Evolutionary conservation across 1,284 basidiomycete genomes (phyloP).

Genomic region (Tylopilus orsonianus): DNA sequence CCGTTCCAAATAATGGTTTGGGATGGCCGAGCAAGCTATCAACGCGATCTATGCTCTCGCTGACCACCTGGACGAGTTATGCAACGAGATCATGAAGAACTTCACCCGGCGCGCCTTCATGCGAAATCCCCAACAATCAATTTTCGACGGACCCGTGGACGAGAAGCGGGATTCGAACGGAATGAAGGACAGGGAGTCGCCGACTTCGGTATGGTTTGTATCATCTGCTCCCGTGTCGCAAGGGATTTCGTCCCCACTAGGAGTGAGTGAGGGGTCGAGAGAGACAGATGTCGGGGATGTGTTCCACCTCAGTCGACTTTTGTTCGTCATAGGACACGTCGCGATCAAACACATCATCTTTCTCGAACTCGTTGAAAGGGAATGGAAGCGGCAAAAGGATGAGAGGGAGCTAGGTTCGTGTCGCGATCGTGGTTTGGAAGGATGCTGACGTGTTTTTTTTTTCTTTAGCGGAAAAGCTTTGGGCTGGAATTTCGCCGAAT

Average conservation of each 20-base stretch:
- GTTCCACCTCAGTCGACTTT: constrained; percentile 86
- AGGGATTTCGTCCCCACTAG: constrained; percentile 8
- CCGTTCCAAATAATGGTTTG: constrained; percentile 91
- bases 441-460: background rate
- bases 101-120: constrained; percentile 76
- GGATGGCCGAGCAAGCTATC: constrained; percentile 93
- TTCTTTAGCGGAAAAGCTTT: constrained; percentile 60
- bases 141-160: constrained; percentile 9
- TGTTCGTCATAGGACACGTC: constrained; percentile 95
- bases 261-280: constrained; percentile 18
- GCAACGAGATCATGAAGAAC: constrained; percentile 80
- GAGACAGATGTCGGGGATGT: constrained; percentile 70
- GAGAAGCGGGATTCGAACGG: constrained; percentile 43
- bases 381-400: constrained; percentile 96
- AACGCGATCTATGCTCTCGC: constrained; percentile 95
- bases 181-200: constrained; percentile 43
- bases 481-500: constrained; percentile 38
- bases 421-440: background rate
- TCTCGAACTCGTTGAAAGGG: constrained; percentile 94
- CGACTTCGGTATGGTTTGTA: constrained; percentile 7
- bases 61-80: constrained; percentile 89
- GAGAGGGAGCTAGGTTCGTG: constrained; percentile 74
- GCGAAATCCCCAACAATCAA: constrained; percentile 29
- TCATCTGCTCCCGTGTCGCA: constrained; percentile 23
- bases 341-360: constrained; percentile 98